These are phyloP conservation scores for Amanita rubescens DNA, from an alignment of 768 basidiomycete species.

Conservation along the genomic window DNA sequence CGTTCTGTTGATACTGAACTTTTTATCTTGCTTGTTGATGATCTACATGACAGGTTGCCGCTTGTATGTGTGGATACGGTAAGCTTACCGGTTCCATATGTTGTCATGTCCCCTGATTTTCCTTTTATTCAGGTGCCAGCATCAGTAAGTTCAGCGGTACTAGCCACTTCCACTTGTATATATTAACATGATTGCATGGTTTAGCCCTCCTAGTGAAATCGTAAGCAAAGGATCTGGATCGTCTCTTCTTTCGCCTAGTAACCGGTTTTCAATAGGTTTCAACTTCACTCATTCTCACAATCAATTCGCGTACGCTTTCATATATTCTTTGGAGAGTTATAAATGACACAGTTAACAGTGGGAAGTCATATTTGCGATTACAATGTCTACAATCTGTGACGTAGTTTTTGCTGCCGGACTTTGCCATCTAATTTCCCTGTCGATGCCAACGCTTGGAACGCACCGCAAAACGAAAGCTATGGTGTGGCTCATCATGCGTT, in stretches of 20 bases:
- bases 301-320: not conserved
- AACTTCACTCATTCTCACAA: not conserved
- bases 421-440: not conserved
- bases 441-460: too few relatives aligned
- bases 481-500: not conserved
- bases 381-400: not conserved
- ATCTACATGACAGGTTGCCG: too few relatives aligned
- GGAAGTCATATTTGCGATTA: not conserved
- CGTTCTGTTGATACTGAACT: too few relatives aligned
- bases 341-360: not conserved
- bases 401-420: not conserved
- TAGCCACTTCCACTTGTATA: too few relatives aligned
- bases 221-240: not conserved
- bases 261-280: not conserved
- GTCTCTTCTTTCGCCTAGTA: not conserved
- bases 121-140: too few relatives aligned
- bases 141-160: too few relatives aligned
- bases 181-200: too few relatives aligned
- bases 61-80: too few relatives aligned
- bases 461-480: not conserved
- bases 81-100: too few relatives aligned
- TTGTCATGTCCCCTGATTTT: too few relatives aligned
- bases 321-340: not conserved
- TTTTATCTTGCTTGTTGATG: too few relatives aligned
- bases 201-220: not conserved